Conservation (phyloP, 169 alveolate species). For the Babesia gibsoni region DNA sequence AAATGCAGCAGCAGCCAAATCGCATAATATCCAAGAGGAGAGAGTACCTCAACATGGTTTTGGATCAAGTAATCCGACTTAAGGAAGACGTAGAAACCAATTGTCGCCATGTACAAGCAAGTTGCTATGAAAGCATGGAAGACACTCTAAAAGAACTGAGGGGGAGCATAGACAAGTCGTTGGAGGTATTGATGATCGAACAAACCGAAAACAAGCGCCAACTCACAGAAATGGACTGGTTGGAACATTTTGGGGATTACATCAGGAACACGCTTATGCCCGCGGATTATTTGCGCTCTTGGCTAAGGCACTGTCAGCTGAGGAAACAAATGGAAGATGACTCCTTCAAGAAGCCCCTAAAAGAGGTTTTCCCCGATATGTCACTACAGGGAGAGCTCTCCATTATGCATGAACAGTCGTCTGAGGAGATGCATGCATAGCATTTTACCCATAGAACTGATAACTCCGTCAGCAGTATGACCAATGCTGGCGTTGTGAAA, state of each 20-base stretch:
- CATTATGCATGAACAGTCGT: slow-evolving; percentile 46
- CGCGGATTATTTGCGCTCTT: slow-evolving; percentile 59
- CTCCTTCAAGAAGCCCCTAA: slow-evolving; percentile 23
- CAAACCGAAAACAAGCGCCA: slow-evolving; percentile 61
- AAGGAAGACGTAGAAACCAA: slow-evolving; percentile 28
- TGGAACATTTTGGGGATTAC: slow-evolving; percentile 48
- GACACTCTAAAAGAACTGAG: slow-evolving; percentile 37
- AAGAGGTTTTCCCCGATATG: slow-evolving; percentile 56
- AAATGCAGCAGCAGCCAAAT: slow-evolving; percentile 39
- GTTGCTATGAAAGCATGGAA: slow-evolving; percentile 57
- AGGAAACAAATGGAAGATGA: slow-evolving; percentile 45
- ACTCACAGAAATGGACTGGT: slow-evolving; percentile 55
- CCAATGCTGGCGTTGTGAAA: too few species aligned
- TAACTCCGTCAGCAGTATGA: too few species aligned
- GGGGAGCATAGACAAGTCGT: slow-evolving; percentile 14
- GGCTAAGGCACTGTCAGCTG: slow-evolving; percentile 71
- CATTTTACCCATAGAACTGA: too few species aligned
- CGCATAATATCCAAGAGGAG: slow-evolving; percentile 10
- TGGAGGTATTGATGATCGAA: slow-evolving; percentile 38
- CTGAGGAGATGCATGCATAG: slow-evolving; percentile 1
- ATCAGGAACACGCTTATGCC: slow-evolving; percentile 59
- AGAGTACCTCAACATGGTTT: slow-evolving; percentile 7
- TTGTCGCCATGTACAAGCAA: slow-evolving; percentile 55
- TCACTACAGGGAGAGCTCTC: slow-evolving; percentile 48
- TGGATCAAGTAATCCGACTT: slow-evolving; percentile 8